phyloP scores from a whole-genome alignment of 2,329 filamentous ascomycete species.

The Aureobasidium pullulans region DNA sequence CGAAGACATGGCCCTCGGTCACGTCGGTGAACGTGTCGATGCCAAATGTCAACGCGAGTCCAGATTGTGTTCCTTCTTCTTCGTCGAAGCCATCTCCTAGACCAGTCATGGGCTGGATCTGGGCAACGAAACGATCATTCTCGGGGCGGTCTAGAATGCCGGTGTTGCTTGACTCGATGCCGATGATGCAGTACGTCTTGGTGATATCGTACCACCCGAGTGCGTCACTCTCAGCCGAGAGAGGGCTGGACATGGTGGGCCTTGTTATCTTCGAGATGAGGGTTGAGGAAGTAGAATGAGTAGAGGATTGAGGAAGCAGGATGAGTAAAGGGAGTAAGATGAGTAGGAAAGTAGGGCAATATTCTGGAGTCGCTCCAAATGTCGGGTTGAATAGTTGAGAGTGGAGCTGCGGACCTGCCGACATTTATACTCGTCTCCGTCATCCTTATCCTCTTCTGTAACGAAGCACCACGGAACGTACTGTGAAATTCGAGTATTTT shows the following conservation, averaged over 20 bases:
- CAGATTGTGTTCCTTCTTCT: background rate
- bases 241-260: background rate
- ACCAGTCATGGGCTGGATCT: background rate
- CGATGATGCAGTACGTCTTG: constrained; percentile 10
- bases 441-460: background rate
- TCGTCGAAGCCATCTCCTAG: constrained; percentile 1
- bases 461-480: constrained; percentile 1
- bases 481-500: background rate
- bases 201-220: background rate
- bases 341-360: background rate
- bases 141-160: background rate
- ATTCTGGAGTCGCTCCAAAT: background rate
- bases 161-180: background rate
- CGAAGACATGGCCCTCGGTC: constrained; percentile 2
- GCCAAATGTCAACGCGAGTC: background rate
- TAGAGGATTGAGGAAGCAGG: background rate
- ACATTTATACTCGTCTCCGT: background rate
- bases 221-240: background rate
- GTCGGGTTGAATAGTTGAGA: background rate
- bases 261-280: background rate
- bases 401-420: background rate
- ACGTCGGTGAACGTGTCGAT: constrained; percentile 4
- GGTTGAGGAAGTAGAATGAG: too few relatives aligned
- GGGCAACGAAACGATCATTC: background rate
- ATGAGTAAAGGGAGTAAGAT: too few relatives aligned